Evolutionary conservation across 306 rosid genomes (phyloP), one percentile per base, ranked within the genome.

Genomic region (Malus sylvestris): DNA sequence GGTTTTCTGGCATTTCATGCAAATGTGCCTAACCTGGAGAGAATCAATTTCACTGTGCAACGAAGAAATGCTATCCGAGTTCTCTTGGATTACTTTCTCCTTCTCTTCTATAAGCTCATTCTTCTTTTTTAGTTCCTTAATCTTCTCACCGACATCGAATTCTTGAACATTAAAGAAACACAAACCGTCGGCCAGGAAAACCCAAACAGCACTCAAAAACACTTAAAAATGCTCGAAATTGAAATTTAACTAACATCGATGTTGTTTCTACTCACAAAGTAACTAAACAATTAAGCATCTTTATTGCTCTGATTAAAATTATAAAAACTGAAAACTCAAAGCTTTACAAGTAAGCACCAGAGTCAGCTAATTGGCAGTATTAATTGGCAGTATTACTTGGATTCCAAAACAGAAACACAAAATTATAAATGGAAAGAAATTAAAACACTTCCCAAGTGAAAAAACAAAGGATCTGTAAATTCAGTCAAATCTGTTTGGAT

Each of bases 21-120:
- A 20, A 45, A 67, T 70, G 72, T 29, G 68, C 33, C 88, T 53
- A 79, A 96, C 99, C 99, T 96, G 91, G 60, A 92, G 93, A 79
- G 93, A 86, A 53, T 60, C 85, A 53, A 92, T 76, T 85, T 92
- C 96, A 63, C 73, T 87, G 83, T 88, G 86, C 83, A 96, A 67
- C 52, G 85, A 85, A 25, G 81, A 79, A 68, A 96, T 87, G 73
- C 81, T 66, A 33, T 80, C 83, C 32, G 80, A 81, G 67, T 85
- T 86, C 45, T 86, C 89, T 68, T 78, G 68, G 46, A 96, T 81
- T 65, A 68, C 35, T 38, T 86, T 88, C 69, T 87, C 93, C 87
- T 89, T 91, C 76, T 83, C 86, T 53, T 82, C 86, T 78, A 96
- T 81, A 62, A 81, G 1, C 58, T 61, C 88, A 69, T 88, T 90